Percentiles rank a stretch among this genome's conserved stretches.
Conservation (phyloP, 2,329 filamentous ascomycete species). For the Orbilia blumenaviensis region DNA sequence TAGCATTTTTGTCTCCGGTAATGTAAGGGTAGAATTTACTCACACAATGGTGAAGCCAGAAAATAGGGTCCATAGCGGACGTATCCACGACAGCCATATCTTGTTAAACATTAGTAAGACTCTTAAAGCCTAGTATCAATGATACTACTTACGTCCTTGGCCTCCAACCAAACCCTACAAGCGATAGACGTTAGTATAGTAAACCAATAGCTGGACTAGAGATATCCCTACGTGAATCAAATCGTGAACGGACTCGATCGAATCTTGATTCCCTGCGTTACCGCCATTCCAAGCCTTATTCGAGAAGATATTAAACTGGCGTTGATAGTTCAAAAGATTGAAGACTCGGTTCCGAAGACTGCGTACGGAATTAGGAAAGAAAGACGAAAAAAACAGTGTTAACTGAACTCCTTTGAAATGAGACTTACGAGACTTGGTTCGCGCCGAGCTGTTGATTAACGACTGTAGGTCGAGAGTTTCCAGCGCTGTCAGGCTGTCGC, state of each 20-base stretch:
- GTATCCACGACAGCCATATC: constrained; percentile 49
- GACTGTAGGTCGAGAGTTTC: constrained; percentile 25
- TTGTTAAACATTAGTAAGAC: constrained; percentile 4
- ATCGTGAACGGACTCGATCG: constrained; percentile 47
- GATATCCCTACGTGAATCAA: constrained; percentile 33
- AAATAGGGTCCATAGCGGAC: constrained; percentile 28
- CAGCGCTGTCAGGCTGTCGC: constrained; percentile 31
- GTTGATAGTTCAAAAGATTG: constrained; percentile 43
- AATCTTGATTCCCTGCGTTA: constrained; percentile 42
- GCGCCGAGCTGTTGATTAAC: constrained; percentile 37
- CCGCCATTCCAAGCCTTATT: constrained; percentile 52
- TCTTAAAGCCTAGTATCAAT: neutral
- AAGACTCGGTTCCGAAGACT: constrained; percentile 49
- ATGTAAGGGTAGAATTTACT: neutral
- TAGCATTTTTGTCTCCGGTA: neutral
- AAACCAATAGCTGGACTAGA: neutral
- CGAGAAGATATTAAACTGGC: constrained; percentile 37
- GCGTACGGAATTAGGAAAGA: neutral
- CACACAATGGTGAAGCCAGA: constrained; percentile 44
- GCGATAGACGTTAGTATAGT: neutral
- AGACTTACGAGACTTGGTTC: constrained; percentile 35
- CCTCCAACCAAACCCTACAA: constrained; percentile 41
- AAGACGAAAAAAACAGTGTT: neutral
- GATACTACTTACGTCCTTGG: constrained; percentile 31
- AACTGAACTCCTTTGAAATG: neutral